Conservation (phyloP, 768 basidiomycete genomes). For the Boletus sensibilis region DNA sequence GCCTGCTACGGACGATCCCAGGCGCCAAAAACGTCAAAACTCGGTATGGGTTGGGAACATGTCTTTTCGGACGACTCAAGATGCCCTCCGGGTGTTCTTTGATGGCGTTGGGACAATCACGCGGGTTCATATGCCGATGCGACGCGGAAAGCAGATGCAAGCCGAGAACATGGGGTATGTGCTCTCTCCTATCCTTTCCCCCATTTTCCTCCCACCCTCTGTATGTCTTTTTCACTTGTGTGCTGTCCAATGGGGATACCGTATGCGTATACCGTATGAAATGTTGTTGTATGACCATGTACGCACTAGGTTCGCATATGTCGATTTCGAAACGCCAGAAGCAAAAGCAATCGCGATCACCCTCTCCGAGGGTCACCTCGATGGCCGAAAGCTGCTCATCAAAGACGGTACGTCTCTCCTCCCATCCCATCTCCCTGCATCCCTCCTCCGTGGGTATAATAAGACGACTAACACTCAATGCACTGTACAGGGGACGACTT, state of each 20-base stretch:
- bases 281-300: conserved; percentile 6
- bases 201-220: not conserved
- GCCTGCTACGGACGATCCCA: conserved; percentile 3
- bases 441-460: not conserved
- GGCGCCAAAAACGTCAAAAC: conserved; percentile 61
- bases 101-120: conserved; percentile 71
- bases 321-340: conserved; percentile 84
- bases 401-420: conserved; percentile 69
- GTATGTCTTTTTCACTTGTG: not conserved
- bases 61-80: conserved; percentile 81
- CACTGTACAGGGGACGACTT: conserved; percentile 64
- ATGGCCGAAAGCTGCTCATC: conserved; percentile 87
- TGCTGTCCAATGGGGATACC: not conserved
- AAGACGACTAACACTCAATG: not conserved
- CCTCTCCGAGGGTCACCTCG: conserved; percentile 75
- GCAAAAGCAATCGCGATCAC: conserved; percentile 74
- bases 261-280: not conserved
- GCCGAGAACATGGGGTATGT: conserved; percentile 80
- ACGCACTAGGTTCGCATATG: conserved; percentile 81
- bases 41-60: conserved; percentile 97
- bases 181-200: conserved; percentile 1
- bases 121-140: conserved; percentile 84
- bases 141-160: conserved; percentile 50
- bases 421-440: not conserved
- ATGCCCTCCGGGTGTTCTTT: conserved; percentile 71